Evolutionary conservation across 1,284 basidiomycete genomes (phyloP), one percentile per base, ranked within the genome.

Genomic region (Pulveroboletus sp.): DNA sequence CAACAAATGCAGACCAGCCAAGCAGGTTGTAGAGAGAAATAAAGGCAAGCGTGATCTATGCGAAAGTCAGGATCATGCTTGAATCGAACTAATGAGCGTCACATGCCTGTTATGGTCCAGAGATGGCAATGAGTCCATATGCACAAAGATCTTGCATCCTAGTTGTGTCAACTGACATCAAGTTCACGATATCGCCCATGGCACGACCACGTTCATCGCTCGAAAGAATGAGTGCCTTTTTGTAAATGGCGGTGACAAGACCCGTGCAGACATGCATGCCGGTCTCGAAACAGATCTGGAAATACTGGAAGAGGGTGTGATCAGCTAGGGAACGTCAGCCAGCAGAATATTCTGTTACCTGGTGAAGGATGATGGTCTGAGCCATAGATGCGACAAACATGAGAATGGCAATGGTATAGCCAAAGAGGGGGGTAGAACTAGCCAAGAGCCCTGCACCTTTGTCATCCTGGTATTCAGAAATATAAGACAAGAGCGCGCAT

Each of bases 261-360:
- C 95, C 94, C 0, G 91, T 89, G 43, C 94, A 86, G 45, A 97
- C 84, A 17, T 94, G 86, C 93, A 97, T 96, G 56, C 94, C 93
- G 16, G 91, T 91, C 65, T 89, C 83, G 66, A 86, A 92, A 48
- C 85, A 86, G 3, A 81, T 76, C 72, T 93, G 86, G 71, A 94
- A 95, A 71, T 94, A 94, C 86, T 88, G 59, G 19, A 42, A 13
- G 8, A 29, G 3, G 19, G 36, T 7, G 4, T 5, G 3, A 6
- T 17, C 54, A 59, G 42, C 19, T 12, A 39, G 3, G 19, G 10
- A 36, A 35, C 33, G 10, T 12, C 12, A 3, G 4, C 9, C n/a
- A 49, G 26, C 1, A n/a, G 29, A 10, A 40, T 13, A 16, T 63
- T 5, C 72, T 19, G 3, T 36, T 66, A 88, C 88, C 77, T 96